Conservation (phyloP, 1,139 yeast genomes). For the Debaryomyces nepalensis region DNA sequence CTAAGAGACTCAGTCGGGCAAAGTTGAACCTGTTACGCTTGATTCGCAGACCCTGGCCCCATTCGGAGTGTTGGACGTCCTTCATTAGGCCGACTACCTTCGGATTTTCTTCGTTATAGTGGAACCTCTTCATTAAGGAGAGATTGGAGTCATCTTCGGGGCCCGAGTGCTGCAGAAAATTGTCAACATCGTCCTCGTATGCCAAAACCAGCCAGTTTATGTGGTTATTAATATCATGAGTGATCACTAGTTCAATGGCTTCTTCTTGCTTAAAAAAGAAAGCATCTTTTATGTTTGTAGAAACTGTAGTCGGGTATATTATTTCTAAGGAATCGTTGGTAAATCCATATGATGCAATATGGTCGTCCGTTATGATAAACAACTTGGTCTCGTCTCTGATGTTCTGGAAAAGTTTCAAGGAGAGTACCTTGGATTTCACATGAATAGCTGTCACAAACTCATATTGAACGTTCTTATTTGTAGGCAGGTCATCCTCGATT, state of each 20-base stretch:
- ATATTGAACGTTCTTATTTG: not conserved
- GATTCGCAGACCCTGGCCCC: slow-evolving; percentile 12
- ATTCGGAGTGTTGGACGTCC: slow-evolving; percentile 18
- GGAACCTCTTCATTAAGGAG: slow-evolving; percentile 14
- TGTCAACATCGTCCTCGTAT: not conserved
- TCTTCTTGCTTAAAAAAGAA: slow-evolving; percentile 2
- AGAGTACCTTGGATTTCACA: slow-evolving; percentile 3
- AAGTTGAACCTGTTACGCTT: slow-evolving; percentile 19
- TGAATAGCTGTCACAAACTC: slow-evolving; percentile 2
- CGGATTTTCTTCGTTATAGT: slow-evolving; percentile 15
- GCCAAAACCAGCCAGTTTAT: slow-evolving; percentile 2
- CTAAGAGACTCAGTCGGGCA: slow-evolving; percentile 13
- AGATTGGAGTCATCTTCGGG: slow-evolving; percentile 15
- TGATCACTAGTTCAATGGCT: slow-evolving; percentile 1
- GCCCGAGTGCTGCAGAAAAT: not conserved
- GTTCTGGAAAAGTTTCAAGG: slow-evolving; percentile 1
- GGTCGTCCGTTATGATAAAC: slow-evolving; percentile 16
- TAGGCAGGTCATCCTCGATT: not conserved
- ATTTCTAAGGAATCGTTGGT: slow-evolving; percentile 14
- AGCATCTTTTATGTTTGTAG: slow-evolving; percentile 14
- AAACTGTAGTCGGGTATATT: slow-evolving; percentile 12
- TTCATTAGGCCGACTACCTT: slow-evolving; percentile 16
- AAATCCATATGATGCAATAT: slow-evolving; percentile 19
- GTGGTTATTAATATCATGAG: not conserved
- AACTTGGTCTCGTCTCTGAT: slow-evolving; percentile 2